Base-by-base conservation (phyloP, 805 yeast genomes). In the Middelhovenomyces tepae region DNA sequence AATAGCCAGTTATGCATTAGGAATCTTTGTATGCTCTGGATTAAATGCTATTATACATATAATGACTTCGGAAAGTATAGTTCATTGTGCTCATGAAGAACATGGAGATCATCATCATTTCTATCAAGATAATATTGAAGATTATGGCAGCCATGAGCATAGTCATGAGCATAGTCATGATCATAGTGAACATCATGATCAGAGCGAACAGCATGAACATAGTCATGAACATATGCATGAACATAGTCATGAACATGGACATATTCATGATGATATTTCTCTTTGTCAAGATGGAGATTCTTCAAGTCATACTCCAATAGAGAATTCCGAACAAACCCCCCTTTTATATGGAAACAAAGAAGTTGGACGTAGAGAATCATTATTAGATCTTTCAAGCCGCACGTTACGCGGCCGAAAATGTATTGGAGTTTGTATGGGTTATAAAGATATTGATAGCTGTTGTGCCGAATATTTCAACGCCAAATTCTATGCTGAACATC, bases 1-100 rank as follows among this genome's bases (percentile, higher is more conserved):
- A 32, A 60, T 72, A 26, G 57, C 64, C 0, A 62, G 71, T 7
- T 68, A 69, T 43, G 62, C 73, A 3, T 47, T 59, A 1, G 97
- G 98, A 2, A 69, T 80, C 2, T 28, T 60, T 1, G 41, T 73
- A 2, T 83, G 94, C 49, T 53, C 73, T 1, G 39, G 56, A 2
- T 58, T 89, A 35, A 87, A 86, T 53, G 52, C 62, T 17, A 22
- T 78, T 1, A 73, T 91, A 4, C 95, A 87, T 54, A 54, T 73
- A 22, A 55, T 76, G 33, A 83, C 96, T 0, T 73, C 89, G 32
- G 83, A 83, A 51, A 76, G 87, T 20, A 71, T 87, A 21, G 81
- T 87, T 0, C 95, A 86, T 51, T 86, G 95, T 56, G 79, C 74
- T 10, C 95, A 86, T 47, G 73, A 63, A 8, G 67, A 58, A 8